Conservation (phyloP, 768 basidiomycete species). For the Asterophora parasitica region DNA sequence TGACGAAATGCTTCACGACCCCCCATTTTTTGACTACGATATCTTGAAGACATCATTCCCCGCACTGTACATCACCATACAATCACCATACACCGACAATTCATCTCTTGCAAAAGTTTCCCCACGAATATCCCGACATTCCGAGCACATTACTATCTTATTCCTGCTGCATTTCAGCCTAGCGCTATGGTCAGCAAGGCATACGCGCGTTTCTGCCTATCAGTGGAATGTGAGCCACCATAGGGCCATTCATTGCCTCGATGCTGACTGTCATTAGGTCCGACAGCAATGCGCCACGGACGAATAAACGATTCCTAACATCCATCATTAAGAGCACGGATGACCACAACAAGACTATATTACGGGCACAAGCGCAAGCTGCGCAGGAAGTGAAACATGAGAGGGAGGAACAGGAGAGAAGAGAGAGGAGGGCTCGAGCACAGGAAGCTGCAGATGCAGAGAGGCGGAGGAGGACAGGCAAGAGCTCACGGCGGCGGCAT, state of each 20-base stretch:
- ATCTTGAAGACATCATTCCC: slow-evolving; percentile 5
- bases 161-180: slow-evolving; percentile 36
- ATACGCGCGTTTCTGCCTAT: slow-evolving; percentile 70
- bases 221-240: slow-evolving; percentile 37
- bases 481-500: slow-evolving; percentile 22
- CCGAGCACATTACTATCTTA: background rate
- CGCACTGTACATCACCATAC: slow-evolving; percentile 8
- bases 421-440: slow-evolving; percentile 59
- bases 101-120: background rate
- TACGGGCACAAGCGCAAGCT: slow-evolving; percentile 66
- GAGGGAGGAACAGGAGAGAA: slow-evolving; percentile 59
- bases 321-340: slow-evolving; percentile 92
- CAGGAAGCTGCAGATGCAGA: slow-evolving; percentile 74
- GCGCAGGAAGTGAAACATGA: slow-evolving; percentile 70
- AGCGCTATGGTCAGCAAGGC: slow-evolving; percentile 71
- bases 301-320: slow-evolving; percentile 79
- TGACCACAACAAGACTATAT: slow-evolving; percentile 87
- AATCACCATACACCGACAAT: background rate
- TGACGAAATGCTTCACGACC: slow-evolving; percentile 1
- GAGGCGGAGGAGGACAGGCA: slow-evolving; percentile 36
- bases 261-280: slow-evolving; percentile 33
- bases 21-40: background rate
- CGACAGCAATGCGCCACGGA: slow-evolving; percentile 68
- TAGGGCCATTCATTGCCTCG: background rate
- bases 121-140: background rate